Base-by-base conservation (phyloP, 1,284 basidiomycete genomes). In the Inonotus hispidus region DNA sequence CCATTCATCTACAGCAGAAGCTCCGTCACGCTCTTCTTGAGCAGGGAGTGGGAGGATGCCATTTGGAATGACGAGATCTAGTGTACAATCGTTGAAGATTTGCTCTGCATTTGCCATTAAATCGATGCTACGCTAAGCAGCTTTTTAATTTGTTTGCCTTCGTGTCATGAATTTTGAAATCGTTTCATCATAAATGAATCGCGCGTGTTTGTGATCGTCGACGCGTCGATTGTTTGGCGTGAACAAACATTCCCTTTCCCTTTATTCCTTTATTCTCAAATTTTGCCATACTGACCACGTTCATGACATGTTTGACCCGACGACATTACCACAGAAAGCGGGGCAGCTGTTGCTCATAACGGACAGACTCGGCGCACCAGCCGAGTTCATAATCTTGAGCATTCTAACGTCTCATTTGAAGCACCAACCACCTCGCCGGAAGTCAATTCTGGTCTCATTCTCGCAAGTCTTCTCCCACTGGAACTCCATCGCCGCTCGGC, bases 41-140 rank as follows among this genome's bases (percentile, higher is more conserved):
- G 82, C 75, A 1, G 87, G 87, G 66, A 85, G 82, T 45, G 81
- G 78, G 45, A 89, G 70, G 4, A 81, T 79, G 7, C 83, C 82
- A 63, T 86, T 81, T 3, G 91, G 90, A 0, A 90, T 80, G 46
- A 84, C 70, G 32, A 92, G 78, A 63, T 86, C 80, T 58, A 92
- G 79, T 0, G 79, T 73, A 45, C 83, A 79, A 0, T 82, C 75
- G 53, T 81, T 82, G 67, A 93, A 91, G 0, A 90, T 70, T 32
- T 85, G 75, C 69, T 92, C 89, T 53, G 56, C 61, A 62, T 58
- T 37, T 54, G 61, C 61, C 61, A 62, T 62, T 32, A 32, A n/a
- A 32, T 62, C 56, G 57, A 58, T 32, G 25, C 29, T 45, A 38
- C 5, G 32, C 32, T 32, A 32, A 32, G 32, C 8, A 32, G 32